A percentile compares a stretch with the other conserved stretches of the same genome.
Conservation (phyloP, 768 basidiomycete genomes). For the Pleurotus tuoliensis region DNA sequence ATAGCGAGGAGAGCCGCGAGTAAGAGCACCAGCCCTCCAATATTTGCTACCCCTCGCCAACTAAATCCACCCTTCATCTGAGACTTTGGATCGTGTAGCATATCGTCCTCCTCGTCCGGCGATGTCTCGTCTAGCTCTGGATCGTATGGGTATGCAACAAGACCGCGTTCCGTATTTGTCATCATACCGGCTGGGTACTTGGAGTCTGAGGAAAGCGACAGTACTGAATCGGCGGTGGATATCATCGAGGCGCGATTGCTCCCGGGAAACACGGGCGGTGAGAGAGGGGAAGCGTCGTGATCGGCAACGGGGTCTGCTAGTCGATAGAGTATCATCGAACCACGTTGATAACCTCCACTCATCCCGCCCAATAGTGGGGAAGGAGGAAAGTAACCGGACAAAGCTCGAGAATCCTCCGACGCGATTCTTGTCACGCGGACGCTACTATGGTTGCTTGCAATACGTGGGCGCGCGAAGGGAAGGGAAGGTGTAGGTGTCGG, state of each 20-base stretch:
- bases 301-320: conserved; percentile 18
- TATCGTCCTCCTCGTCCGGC: conserved; percentile 53
- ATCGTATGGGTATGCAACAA: conserved; percentile 66
- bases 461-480: conserved; percentile 1
- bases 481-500: neutral
- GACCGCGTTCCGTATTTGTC: conserved; percentile 18
- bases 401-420: conserved; percentile 3
- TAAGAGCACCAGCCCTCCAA: conserved; percentile 60
- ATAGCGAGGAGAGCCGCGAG: conserved; percentile 54
- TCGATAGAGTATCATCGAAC: conserved; percentile 24
- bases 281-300: conserved; percentile 4
- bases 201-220: conserved; percentile 10
- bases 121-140: conserved; percentile 36
- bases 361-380: neutral
- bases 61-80: conserved; percentile 21
- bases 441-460: conserved; percentile 1
- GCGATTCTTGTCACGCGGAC: conserved; percentile 5
- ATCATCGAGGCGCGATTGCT: conserved; percentile 13
- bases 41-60: conserved; percentile 46
- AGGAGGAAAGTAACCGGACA: conserved; percentile 4
- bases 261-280: conserved; percentile 13
- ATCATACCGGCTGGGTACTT: conserved; percentile 8
- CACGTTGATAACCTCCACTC: conserved; percentile 6
- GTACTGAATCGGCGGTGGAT: conserved; percentile 12
- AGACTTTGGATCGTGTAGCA: conserved; percentile 48